phyloP scores from a whole-genome alignment of 768 basidiomycete genomes.

The Podaxis sp. region DNA sequence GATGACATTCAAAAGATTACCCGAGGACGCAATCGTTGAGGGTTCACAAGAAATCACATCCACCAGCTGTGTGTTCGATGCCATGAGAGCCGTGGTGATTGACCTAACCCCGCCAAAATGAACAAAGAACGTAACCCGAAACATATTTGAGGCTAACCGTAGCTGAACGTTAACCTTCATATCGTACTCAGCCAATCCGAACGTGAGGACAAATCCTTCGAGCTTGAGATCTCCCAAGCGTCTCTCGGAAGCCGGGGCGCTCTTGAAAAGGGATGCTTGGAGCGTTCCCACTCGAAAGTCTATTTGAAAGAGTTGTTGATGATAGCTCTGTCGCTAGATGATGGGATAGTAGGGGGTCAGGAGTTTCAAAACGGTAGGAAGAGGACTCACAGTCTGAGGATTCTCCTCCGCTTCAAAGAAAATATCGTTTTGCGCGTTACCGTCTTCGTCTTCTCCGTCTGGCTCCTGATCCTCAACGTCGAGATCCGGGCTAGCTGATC shows the following conservation, averaged over 20 bases:
- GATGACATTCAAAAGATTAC: constrained; percentile 74
- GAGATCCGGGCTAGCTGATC: constrained; percentile 52
- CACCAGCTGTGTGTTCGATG: constrained; percentile 51
- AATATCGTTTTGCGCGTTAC: constrained; percentile 38
- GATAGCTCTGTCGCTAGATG: constrained; percentile 40
- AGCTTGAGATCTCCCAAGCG: constrained; percentile 78
- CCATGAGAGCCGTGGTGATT: constrained; percentile 72
- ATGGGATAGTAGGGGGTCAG: background rate
- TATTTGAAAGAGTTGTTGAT: constrained; percentile 74
- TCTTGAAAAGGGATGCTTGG: constrained; percentile 76
- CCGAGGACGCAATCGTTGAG: constrained; percentile 37
- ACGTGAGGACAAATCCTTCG: constrained; percentile 73
- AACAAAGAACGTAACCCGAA: background rate
- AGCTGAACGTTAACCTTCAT: constrained; percentile 86
- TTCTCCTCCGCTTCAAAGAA: constrained; percentile 78
- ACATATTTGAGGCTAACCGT: constrained; percentile 41
- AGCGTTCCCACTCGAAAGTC: constrained; percentile 86
- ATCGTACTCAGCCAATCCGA: constrained; percentile 78
- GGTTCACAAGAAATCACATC: constrained; percentile 66
- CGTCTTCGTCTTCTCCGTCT: constrained; percentile 34
- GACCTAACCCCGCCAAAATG: constrained; percentile 44
- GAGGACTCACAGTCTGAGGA: constrained; percentile 44
- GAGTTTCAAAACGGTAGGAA: background rate
- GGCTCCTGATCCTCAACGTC: constrained; percentile 55
- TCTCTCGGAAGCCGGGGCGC: constrained; percentile 60